Conservation (phyloP, 75 land plant species). For the Picea sitchensis region DNA sequence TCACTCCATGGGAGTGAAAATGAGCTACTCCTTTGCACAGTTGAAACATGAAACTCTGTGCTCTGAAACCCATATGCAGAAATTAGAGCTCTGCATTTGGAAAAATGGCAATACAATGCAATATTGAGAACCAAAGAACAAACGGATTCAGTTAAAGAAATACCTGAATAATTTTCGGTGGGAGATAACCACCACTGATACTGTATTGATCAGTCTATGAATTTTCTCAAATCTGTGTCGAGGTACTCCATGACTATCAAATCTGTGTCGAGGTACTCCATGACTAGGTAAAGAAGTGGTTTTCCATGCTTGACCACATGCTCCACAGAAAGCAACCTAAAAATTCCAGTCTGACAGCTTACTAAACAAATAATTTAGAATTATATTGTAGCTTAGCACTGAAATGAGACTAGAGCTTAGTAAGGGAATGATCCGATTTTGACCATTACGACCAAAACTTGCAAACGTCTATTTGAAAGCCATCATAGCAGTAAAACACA, state of each 20-base stretch:
- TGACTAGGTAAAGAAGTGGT: slow-evolving; percentile 79
- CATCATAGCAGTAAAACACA: too few relatives aligned
- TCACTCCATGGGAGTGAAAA: slow-evolving; percentile 73
- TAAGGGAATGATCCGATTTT: too few relatives aligned
- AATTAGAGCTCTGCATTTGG: neutral
- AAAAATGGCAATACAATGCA: neutral
- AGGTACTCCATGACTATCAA: slow-evolving; percentile 94
- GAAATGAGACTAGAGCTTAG: too few relatives aligned
- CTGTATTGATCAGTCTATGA: slow-evolving; percentile 48
- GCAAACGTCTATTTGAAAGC: too few relatives aligned
- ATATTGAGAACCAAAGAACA: neutral
- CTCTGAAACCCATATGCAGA: slow-evolving; percentile 3
- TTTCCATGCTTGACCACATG: slow-evolving; percentile 80
- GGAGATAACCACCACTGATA: slow-evolving; percentile 33
- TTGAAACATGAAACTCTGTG: slow-evolving; percentile 75
- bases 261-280: slow-evolving; percentile 93
- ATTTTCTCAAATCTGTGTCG: slow-evolving; percentile 95
- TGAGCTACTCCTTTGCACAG: slow-evolving; percentile 85
- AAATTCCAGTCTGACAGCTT: neutral
- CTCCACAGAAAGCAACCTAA: slow-evolving; percentile 77
- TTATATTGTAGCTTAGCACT: too few relatives aligned
- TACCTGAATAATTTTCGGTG: slow-evolving; percentile 49
- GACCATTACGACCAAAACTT: too few relatives aligned
- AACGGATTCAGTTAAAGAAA: neutral
- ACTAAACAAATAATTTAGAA: too few relatives aligned